Evolutionary conservation across 2,329 filamentous ascomycete genomes (phyloP).

Genomic region (Emmonsiellopsis sp.): DNA sequence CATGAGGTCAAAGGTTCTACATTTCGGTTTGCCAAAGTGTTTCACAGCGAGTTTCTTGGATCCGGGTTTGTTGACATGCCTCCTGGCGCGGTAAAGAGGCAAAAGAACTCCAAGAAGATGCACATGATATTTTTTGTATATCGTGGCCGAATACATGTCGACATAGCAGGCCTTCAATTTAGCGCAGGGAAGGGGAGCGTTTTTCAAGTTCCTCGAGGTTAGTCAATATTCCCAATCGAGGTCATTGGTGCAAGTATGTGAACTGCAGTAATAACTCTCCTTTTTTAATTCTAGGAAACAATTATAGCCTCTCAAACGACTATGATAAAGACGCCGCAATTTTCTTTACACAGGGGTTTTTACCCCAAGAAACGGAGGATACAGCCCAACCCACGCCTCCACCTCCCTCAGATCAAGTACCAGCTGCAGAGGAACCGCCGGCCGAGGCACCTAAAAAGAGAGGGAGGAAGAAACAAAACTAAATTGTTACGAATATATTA

Average conservation of each 20-base stretch:
- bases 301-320: constrained; percentile 83
- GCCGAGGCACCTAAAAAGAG: background rate
- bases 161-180: constrained; percentile 52
- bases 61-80: constrained; percentile 84
- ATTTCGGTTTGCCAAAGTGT: constrained; percentile 83
- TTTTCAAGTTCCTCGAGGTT: constrained; percentile 92
- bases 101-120: constrained; percentile 91
- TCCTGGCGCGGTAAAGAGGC: constrained; percentile 70
- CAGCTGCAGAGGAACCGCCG: background rate
- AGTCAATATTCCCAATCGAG: background rate
- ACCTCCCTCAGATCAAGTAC: constrained; percentile 1
- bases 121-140: constrained; percentile 95
- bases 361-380: constrained; percentile 31
- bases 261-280: constrained; percentile 1
- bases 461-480: background rate
- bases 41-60: constrained; percentile 77
- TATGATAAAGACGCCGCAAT: constrained; percentile 63
- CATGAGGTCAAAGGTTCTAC: constrained; percentile 54
- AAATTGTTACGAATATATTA: too few species aligned
- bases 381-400: constrained; percentile 14
- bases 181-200: constrained; percentile 78
- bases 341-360: constrained; percentile 89
- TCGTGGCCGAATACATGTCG: constrained; percentile 70
- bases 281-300: constrained; percentile 57
- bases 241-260: background rate